Base-by-base conservation (phyloP, 164 flowering plant genomes). In the Liquidambar formosana region DNA sequence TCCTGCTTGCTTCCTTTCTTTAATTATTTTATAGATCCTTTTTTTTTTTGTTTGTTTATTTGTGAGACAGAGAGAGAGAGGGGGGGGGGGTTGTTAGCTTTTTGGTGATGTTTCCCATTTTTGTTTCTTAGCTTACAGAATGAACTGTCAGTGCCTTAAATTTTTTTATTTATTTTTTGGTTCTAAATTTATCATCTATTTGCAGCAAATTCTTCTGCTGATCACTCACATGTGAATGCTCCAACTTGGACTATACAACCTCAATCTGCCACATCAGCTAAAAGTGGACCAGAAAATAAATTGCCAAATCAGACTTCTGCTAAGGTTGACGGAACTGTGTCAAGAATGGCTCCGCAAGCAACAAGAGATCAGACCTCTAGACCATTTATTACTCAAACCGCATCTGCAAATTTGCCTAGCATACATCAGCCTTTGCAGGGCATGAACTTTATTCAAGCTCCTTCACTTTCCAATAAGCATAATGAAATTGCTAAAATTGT, bases 401-500 rank as follows among this genome's bases (percentile, higher is more conserved):
- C 85, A 41, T 33, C 82, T 51, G 83, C 71, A 52, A 77, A 73
- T 75, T 70, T 73, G 38, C 78, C 75, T 3, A 65, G 58, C 58
- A 22, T 79, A 58, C 87, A 80, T 47, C 88, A 80, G 66, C 82
- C 89, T 64, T 44, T 75, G 25, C 93, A 84, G 62, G 83, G 71
- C 51, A 61, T 68, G 59, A 81, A 75, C 61, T 68, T 58, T 74
- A 81, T 41, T 45, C 88, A 80, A 54, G 54, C 81, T 61, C 64
- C 89, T 22, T 57, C 85, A 48, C 47, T 52, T 73, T 57, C 72
- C 56, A 77, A 70, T 64, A 84, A 73, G 57, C 96, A 91, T 73
- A 62, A 48, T 71, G 97, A 96, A 71, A 88, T 91, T 75, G 85
- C 85, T 41, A 91, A 80, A 76, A 71, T 79, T 61, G 84, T 96